These are phyloP conservation scores for Primulina eburnea DNA, from an alignment of 257 asterid species.

Conservation along the genomic window DNA sequence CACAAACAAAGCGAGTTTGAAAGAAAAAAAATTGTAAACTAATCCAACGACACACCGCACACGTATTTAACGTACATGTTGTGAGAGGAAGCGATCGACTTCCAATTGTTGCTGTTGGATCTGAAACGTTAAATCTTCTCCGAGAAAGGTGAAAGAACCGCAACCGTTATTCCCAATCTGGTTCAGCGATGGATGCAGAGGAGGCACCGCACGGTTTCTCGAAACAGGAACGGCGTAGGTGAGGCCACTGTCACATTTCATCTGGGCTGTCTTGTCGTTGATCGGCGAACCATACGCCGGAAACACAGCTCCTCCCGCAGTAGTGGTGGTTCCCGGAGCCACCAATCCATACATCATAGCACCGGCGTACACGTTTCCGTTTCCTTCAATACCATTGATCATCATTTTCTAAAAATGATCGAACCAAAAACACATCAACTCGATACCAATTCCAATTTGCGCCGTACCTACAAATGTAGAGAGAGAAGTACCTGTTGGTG, in stretches of 20 bases:
- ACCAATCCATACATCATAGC: conserved; percentile 18
- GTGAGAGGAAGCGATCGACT: conserved; percentile 27
- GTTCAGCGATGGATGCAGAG: conserved; percentile 21
- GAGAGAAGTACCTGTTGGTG: conserved; percentile 14
- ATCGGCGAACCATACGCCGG: conserved; percentile 23
- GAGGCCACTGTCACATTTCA: conserved; percentile 15
- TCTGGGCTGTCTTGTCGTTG: conserved; percentile 17
- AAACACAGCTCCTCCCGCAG: conserved; percentile 22
- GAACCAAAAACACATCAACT: not conserved
- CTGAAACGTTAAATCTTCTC: conserved; percentile 30
- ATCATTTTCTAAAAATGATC: conserved; percentile 17
- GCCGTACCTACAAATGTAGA: not conserved
- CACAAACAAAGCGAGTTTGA: not conserved
- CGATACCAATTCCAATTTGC: not conserved
- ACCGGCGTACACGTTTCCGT: conserved; percentile 3
- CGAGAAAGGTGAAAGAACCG: conserved; percentile 31
- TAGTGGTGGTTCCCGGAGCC: conserved; percentile 21
- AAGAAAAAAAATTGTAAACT: not conserved
- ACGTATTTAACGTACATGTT: conserved; percentile 26
- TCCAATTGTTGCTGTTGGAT: conserved; percentile 32
- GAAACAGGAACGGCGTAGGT: conserved; percentile 22
- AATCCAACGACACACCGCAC: not conserved
- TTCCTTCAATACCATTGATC: conserved; percentile 13
- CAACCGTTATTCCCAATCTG: conserved; percentile 16
- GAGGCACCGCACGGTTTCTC: conserved; percentile 21